These are phyloP conservation scores for Coelastrella sp. DNA, from an alignment of 139 green algal species.

Conservation along the genomic window DNA sequence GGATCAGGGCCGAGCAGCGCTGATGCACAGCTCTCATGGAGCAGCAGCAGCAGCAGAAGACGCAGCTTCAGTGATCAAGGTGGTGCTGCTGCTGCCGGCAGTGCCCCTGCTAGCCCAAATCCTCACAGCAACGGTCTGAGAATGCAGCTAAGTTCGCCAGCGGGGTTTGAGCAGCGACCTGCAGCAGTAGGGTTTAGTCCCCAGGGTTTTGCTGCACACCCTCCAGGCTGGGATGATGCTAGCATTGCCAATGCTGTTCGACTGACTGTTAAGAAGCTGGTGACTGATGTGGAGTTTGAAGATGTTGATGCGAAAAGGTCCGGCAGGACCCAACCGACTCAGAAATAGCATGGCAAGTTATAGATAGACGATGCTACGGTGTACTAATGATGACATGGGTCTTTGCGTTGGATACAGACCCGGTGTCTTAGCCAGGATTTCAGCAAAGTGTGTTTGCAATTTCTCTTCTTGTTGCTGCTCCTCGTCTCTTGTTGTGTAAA, in stretches of 20 bases:
- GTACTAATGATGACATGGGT: too few relatives aligned
- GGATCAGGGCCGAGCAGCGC: background rate
- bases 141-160: background rate
- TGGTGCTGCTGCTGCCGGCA: background rate
- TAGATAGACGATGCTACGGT: too few relatives aligned
- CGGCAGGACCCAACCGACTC: background rate
- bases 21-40: background rate
- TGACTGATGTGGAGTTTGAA: constrained; percentile 1
- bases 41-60: background rate
- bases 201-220: background rate
- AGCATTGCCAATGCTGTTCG: constrained; percentile 34
- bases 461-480: too few relatives aligned
- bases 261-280: constrained; percentile 22
- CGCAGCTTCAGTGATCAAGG: background rate
- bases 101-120: background rate
- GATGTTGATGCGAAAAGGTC: background rate
- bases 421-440: too few relatives aligned
- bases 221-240: constrained; percentile 9
- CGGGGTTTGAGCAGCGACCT: background rate
- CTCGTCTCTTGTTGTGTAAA: too few relatives aligned
- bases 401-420: too few relatives aligned
- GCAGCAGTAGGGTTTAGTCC: background rate
- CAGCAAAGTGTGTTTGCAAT: too few relatives aligned
- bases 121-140: background rate
- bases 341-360: background rate